These are phyloP conservation scores for Pythium folliculosum DNA, from an alignment of 352 stramenopile species.

Conservation along the genomic window DNA sequence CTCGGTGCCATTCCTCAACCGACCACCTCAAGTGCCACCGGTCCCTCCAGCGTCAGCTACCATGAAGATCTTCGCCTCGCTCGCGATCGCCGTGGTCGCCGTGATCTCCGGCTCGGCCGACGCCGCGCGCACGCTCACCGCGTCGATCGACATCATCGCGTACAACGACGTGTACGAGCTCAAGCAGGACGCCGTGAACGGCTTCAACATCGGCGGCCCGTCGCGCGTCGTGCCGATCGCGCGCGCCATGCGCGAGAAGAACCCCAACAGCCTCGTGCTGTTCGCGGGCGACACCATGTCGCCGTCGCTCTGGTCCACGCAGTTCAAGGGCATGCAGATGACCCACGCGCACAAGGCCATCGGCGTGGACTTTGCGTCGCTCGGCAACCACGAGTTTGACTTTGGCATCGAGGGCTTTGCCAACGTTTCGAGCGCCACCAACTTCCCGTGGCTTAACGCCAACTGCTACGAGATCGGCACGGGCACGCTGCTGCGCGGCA, in stretches of 20 bases:
- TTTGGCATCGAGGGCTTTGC: constrained; percentile 76
- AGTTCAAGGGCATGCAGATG: constrained; percentile 85
- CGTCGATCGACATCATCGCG: constrained; percentile 65
- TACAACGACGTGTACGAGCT: constrained; percentile 87
- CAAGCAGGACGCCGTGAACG: constrained; percentile 61
- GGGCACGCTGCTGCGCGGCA: constrained; percentile 51
- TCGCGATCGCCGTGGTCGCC: constrained; percentile 31
- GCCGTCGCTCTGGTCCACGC: constrained; percentile 79
- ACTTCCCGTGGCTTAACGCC: constrained; percentile 77
- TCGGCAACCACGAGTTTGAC: constrained; percentile 84
- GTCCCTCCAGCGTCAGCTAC: background rate
- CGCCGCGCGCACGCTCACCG: constrained; percentile 42
- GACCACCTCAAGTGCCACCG: constrained; percentile 1
- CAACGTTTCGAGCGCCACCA: constrained; percentile 57
- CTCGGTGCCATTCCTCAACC: constrained; percentile 24
- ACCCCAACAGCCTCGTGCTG: constrained; percentile 73
- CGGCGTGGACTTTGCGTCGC: constrained; percentile 68
- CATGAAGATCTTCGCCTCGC: constrained; percentile 39
- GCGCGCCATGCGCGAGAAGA: constrained; percentile 53
- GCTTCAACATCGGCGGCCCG: constrained; percentile 64
- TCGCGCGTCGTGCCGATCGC: constrained; percentile 73
- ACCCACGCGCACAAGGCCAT: constrained; percentile 74
- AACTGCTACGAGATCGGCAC: constrained; percentile 66
- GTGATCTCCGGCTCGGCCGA: constrained; percentile 22
- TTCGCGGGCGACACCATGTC: constrained; percentile 82